A percentile compares a stretch with the other conserved stretches of the same genome.
phyloP scores from a whole-genome alignment of 768 basidiomycete genomes.

The Podaxis sp. region DNA sequence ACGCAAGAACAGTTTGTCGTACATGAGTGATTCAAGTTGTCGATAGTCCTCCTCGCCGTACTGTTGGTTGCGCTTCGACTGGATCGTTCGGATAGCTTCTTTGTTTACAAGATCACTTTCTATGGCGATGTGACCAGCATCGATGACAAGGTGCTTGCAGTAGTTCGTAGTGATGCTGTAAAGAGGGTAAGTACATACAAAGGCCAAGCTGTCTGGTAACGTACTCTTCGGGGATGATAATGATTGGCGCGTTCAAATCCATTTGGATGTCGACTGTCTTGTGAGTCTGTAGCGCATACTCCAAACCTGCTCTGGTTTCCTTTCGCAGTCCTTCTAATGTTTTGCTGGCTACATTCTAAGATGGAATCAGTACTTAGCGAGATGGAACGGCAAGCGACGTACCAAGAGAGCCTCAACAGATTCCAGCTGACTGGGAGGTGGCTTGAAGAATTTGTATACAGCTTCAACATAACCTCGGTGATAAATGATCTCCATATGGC shows the following conservation, averaged over 20 bases:
- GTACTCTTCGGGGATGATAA: conserved; percentile 94
- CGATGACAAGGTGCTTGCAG: conserved; percentile 86
- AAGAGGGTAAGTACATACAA: not conserved
- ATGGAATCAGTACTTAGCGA: conserved; percentile 6
- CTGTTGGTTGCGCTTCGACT: conserved; percentile 76
- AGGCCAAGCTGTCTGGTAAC: not conserved
- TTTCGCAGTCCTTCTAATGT: conserved; percentile 91
- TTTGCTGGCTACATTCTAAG: conserved; percentile 83
- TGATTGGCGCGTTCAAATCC: conserved; percentile 95
- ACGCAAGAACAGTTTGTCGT: conserved; percentile 81
- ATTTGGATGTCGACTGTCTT: conserved; percentile 96
- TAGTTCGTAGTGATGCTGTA: conserved; percentile 67
- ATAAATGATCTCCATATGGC: conserved; percentile 96
- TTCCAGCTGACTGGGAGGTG: conserved; percentile 91
- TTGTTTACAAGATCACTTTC: conserved; percentile 89
- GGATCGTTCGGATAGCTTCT: conserved; percentile 68
- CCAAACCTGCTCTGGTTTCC: conserved; percentile 90
- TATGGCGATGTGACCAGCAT: conserved; percentile 95
- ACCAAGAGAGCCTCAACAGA: conserved; percentile 92
- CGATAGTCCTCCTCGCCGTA: conserved; percentile 87
- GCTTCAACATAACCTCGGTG: conserved; percentile 92
- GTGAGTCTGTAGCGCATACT: conserved; percentile 89
- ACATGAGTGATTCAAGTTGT: conserved; percentile 89
- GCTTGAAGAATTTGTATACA: conserved; percentile 86
- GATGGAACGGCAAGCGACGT: conserved; percentile 20